Percentiles rank a stretch among this genome's conserved stretches.
These are phyloP conservation scores for Paspalum vaginatum DNA, from an alignment of 176 grass and related monocot genomes.

Conservation along the genomic window DNA sequence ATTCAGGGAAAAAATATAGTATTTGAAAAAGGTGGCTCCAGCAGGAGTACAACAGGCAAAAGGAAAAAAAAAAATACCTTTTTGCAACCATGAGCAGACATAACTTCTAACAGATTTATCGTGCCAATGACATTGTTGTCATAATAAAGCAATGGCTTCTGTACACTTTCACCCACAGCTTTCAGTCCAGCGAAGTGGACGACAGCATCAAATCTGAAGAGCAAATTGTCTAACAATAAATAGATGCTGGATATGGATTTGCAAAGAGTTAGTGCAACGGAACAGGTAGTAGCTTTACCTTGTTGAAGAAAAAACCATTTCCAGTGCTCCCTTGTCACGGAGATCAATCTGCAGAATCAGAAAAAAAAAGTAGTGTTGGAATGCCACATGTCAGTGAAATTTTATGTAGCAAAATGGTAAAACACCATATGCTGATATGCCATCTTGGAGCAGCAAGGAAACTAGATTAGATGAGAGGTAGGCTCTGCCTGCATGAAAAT, in stretches of 20 bases:
- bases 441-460: background rate
- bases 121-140: constrained; percentile 82
- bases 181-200: constrained; percentile 86
- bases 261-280: background rate
- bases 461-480: background rate
- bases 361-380: constrained; percentile 12
- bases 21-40: constrained; percentile 7
- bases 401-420: background rate
- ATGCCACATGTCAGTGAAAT: background rate
- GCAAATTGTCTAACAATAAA: constrained; percentile 40
- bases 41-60: background rate
- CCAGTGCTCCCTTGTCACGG: constrained; percentile 68
- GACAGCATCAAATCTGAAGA: constrained; percentile 79
- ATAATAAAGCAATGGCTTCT: constrained; percentile 92
- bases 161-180: constrained; percentile 84
- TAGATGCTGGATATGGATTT: constrained; percentile 20
- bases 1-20: constrained; percentile 8
- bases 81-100: constrained; percentile 80
- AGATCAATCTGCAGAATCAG: constrained; percentile 73
- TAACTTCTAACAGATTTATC: constrained; percentile 87
- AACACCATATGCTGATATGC: constrained; percentile 3
- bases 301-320: constrained; percentile 71
- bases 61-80: constrained; percentile 55
- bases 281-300: constrained; percentile 46
- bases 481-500: background rate